Percentiles rank a stretch among this genome's conserved stretches.
Conservation (phyloP, 2,329 filamentous ascomycete species). For the Stemphylium lycopersici region DNA sequence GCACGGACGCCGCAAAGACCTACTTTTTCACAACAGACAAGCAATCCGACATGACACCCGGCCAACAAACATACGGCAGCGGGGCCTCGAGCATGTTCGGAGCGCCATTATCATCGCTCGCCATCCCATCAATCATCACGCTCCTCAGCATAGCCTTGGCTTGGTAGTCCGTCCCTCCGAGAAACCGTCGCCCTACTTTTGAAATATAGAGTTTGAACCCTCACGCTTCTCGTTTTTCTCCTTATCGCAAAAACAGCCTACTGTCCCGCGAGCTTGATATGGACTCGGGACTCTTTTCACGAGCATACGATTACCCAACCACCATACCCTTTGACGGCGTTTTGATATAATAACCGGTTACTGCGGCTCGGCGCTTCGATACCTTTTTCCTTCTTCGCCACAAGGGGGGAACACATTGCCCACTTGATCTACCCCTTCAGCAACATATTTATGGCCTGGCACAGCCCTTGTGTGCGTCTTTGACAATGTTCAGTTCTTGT, state of each 20-base stretch:
- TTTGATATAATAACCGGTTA: slow-evolving; percentile 1
- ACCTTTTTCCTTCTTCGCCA: background rate
- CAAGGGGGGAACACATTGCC: background rate
- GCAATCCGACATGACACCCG: slow-evolving; percentile 32
- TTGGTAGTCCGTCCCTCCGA: slow-evolving; percentile 19
- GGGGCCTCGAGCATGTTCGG: slow-evolving; percentile 26
- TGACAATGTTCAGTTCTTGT: slow-evolving; percentile 16
- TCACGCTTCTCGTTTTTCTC: background rate
- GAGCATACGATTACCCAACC: slow-evolving; percentile 4
- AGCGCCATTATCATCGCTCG: slow-evolving; percentile 26
- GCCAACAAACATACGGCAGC: slow-evolving; percentile 33
- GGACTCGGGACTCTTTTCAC: background rate
- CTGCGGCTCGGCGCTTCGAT: background rate
- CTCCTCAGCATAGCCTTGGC: slow-evolving; percentile 36
- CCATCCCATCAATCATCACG: slow-evolving; percentile 31
- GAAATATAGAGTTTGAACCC: background rate
- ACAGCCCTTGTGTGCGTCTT: slow-evolving; percentile 15
- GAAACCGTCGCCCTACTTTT: background rate
- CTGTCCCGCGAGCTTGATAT: slow-evolving; percentile 1
- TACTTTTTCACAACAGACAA: slow-evolving; percentile 44
- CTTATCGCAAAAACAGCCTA: background rate
- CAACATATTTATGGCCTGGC: slow-evolving; percentile 6
- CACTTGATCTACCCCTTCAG: background rate
- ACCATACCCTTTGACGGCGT: background rate
- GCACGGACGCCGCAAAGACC: slow-evolving; percentile 37